Evolutionary conservation across 2,329 filamentous ascomycete genomes (phyloP), one percentile per base, ranked within the genome.

Genomic region (Fusarium scirpi): DNA sequence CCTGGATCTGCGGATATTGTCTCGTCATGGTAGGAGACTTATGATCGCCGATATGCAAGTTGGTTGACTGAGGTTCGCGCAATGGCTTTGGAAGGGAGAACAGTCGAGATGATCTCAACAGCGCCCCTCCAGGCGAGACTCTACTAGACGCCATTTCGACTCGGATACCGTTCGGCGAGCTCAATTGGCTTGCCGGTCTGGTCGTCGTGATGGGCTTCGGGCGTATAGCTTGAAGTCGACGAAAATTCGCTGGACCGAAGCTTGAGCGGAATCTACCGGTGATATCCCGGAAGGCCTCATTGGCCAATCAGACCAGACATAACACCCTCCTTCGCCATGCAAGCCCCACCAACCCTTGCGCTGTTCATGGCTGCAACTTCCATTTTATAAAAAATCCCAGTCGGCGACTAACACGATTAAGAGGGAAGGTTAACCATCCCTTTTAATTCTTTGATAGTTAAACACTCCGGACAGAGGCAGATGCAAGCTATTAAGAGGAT

Each of bases 91-190:
- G 94, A 59, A 98, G 85, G 25, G 94, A 92, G 83, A 98, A 98
- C 74, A 98, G 87, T 73, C 95, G 92, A 63, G 95, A 98, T 65
- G 90, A 89, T 80, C 95, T 91, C 77, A 98, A 87, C 73, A 98
- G 87, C 74, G 87, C 85, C 70, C 85, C 89, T 77, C 89, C 89
- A 61, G 89, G 89, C 70, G 89, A 89, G 76, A 89, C 73, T 61
- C 76, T 74, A 55, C 73, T 76, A 62, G 55, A 70, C 69, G 71
- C 72, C 80, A 82, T 82, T 41, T 60, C 76, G 71, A 74, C 63
- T 63, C 74, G 62, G 62, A 67, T 62, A 71, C 69, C 71, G 68
- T 57, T 70, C 74, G 62, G 54, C 60, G 67, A 74, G 74, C 78
- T 77, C 77, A 77, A 78, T 77, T 75, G 65, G 56, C 68, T 77